These are phyloP conservation scores for Cyathus pygmaeus DNA, from an alignment of 1,284 basidiomycete genomes.

Conservation along the genomic window DNA sequence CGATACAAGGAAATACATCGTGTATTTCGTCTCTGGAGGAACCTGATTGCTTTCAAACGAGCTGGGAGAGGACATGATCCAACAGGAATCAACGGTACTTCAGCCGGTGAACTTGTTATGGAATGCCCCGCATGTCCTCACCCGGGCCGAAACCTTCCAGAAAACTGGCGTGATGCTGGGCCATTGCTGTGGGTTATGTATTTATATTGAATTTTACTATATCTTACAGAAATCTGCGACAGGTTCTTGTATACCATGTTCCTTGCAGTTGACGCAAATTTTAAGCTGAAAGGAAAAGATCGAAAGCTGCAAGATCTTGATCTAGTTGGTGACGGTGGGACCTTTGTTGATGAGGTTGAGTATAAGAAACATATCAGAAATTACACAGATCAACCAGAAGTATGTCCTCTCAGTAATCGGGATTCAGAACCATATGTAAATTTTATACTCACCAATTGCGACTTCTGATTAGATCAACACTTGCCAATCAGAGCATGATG, in stretches of 20 bases:
- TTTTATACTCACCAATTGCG: background rate
- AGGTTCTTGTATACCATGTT: constrained; percentile 26
- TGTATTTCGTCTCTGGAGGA: constrained; percentile 21
- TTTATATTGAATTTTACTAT: background rate
- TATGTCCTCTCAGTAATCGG: too few relatives aligned
- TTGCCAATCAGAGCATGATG: constrained; percentile 21
- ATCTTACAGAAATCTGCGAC: background rate
- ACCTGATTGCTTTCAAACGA: constrained; percentile 32
- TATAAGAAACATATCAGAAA: constrained; percentile 7
- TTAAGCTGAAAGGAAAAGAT: constrained; percentile 27
- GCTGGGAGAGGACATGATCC: constrained; percentile 27
- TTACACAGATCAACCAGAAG: constrained; percentile 19
- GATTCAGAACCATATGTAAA: background rate
- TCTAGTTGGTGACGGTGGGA: constrained; percentile 7
- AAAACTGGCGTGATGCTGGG: constrained; percentile 23
- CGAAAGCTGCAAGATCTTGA: constrained; percentile 11
- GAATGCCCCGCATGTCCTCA: constrained; percentile 42
- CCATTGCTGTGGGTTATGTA: background rate
- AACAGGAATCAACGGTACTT: constrained; percentile 22
- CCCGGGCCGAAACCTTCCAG: constrained; percentile 30
- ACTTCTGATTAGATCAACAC: constrained; percentile 15
- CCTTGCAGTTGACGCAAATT: constrained; percentile 27
- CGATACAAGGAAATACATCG: constrained; percentile 22
- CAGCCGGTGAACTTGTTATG: constrained; percentile 29
- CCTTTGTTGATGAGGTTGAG: constrained; percentile 11